These are phyloP conservation scores for Syncephalastrum racemosum DNA, from an alignment of 371 early-diverging fungal genomes.

Conservation along the genomic window DNA sequence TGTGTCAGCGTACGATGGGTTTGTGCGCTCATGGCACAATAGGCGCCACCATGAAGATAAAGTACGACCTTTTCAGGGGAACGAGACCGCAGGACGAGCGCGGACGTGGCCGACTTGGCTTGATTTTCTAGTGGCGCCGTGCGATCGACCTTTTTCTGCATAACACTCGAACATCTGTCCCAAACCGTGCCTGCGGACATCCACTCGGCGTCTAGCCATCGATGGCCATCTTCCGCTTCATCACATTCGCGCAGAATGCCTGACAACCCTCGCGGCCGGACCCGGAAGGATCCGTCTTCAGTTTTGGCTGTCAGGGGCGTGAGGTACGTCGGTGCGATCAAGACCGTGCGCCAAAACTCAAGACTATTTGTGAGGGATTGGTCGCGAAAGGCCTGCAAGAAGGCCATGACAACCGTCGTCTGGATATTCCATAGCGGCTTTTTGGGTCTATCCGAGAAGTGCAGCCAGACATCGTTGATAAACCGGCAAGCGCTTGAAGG, in stretches of 20 bases:
- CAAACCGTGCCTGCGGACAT: constrained; percentile 28
- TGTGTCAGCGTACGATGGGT: constrained; percentile 59
- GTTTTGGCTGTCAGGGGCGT: constrained; percentile 27
- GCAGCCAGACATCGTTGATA: constrained; percentile 25
- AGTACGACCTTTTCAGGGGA: constrained; percentile 52
- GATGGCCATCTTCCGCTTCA: constrained; percentile 18
- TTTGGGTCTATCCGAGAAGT: constrained; percentile 27
- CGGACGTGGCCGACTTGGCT: too few relatives aligned
- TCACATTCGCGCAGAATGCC: constrained; percentile 31
- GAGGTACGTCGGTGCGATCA: constrained; percentile 25
- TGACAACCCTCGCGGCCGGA: constrained; percentile 18
- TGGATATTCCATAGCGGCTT: constrained; percentile 42
- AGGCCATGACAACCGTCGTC: constrained; percentile 32
- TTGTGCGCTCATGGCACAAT: constrained; percentile 59
- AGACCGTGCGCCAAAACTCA: constrained; percentile 34
- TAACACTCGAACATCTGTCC: constrained; percentile 19
- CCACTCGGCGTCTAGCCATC: constrained; percentile 36
- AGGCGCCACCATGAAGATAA: constrained; percentile 71
- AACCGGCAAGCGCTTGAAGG: constrained; percentile 22
- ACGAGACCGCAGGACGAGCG: constrained; percentile 11
- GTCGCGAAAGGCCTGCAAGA: constrained; percentile 35
- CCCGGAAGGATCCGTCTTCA: constrained; percentile 23
- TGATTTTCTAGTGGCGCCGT: neutral
- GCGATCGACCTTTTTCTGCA: constrained; percentile 10
- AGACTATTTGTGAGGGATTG: constrained; percentile 30